Percentiles rank a stretch among this genome's conserved stretches.
Conservation (phyloP, 352 stramenopile species). For the Peronospora tabacina region DNA sequence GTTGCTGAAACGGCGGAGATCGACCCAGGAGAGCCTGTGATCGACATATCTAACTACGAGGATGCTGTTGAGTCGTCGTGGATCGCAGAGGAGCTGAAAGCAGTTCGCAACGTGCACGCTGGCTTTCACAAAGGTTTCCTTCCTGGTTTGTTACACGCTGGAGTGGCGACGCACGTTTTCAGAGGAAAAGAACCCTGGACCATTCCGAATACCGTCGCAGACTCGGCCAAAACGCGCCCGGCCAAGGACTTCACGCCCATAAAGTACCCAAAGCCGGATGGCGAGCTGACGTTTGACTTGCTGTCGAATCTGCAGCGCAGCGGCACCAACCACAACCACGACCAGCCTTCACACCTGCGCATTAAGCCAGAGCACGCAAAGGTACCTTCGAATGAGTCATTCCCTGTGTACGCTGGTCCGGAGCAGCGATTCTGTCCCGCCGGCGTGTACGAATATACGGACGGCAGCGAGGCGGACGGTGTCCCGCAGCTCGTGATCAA, state of each 20-base stretch:
- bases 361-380: conserved; percentile 89
- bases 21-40: conserved; percentile 48
- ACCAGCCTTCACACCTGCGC: conserved; percentile 95
- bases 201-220: conserved; percentile 69
- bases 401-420: conserved; percentile 91
- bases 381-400: conserved; percentile 84
- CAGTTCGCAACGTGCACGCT: conserved; percentile 95
- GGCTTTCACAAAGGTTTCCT: conserved; percentile 94
- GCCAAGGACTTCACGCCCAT: conserved; percentile 89
- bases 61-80: conserved; percentile 89
- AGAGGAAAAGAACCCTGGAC: conserved; percentile 97
- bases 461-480: conserved; percentile 82
- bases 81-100: conserved; percentile 95
- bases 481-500: conserved; percentile 96
- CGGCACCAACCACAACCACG: conserved; percentile 97
- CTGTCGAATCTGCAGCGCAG: conserved; percentile 96
- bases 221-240: conserved; percentile 90
- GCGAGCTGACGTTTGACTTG: conserved; percentile 96
- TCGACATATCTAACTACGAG: conserved; percentile 83
- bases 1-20: conserved; percentile 69
- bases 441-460: conserved; percentile 98
- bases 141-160: conserved; percentile 91
- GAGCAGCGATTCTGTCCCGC: conserved; percentile 98
- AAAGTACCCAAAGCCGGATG: conserved; percentile 95
- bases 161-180: conserved; percentile 88